Evolutionary conservation across 1,284 basidiomycete species (phyloP), one percentile per base, ranked within the genome.

Genomic region (Rhodotorula sp.): DNA sequence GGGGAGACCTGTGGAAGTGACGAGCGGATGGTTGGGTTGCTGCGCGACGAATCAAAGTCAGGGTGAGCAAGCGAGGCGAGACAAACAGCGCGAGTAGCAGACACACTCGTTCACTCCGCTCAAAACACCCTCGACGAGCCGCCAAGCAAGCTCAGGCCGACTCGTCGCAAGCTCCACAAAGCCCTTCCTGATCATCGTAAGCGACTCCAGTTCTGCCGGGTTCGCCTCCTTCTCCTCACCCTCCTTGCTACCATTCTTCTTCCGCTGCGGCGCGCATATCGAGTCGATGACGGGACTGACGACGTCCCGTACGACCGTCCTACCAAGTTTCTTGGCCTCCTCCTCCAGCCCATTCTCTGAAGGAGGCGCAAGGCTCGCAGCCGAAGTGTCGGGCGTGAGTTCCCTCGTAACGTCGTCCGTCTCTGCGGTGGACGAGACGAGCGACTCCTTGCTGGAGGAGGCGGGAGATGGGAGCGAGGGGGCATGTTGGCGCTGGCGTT

Each of bases 81-180:
- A 40, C 28, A 61, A 59, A 22, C 16, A 60, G 44, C 10, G 20
- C 26, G 22, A 11, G 34, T 20, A 44, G 37, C 58, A 20, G 26
- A 85, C 90, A 73, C 80, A 93, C 91, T 91, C 89, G 80, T 94
- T 91, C 78, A 97, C 90, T 31, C 91, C 92, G 34, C 88, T 85
- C n/a, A 97, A 83, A 61, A 97, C 86, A 76, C 96, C 93, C 61
- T 94, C 86, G 55, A 97, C 86, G 62, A 94, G 83, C 69, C 87
- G 88, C 79, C 95, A 95, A 0, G 91, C 89, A 20, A 95, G 83
- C 67, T 89, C 87, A 0, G 94, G 87, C 76, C 94, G 93, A 37
- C 86, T 85, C 34, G 88, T 86, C 69, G 87, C 87, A 34, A 98
- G 83, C 77, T 94, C 91, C 60, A 86, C 82, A 79, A 97, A 96